phyloP scores from a whole-genome alignment of 1,139 yeast species.

The Candida buenavistaensis region DNA sequence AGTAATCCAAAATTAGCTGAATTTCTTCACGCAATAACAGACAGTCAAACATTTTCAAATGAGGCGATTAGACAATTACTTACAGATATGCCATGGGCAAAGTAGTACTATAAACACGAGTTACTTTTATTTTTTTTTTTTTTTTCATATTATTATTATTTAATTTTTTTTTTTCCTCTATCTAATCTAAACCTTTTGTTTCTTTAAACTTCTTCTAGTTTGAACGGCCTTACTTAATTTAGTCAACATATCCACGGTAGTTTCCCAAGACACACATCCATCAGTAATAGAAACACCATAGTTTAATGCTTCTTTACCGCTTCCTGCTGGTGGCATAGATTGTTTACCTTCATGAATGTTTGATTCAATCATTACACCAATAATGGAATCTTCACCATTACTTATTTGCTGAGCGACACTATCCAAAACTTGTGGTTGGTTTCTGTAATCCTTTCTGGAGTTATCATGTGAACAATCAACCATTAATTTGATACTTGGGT shows the following conservation, averaged over 20 bases:
- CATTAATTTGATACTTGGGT: slow-evolving; percentile 75
- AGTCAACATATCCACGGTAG: slow-evolving; percentile 71
- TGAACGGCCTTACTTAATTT: slow-evolving; percentile 77
- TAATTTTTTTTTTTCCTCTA: neutral
- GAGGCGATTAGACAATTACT: slow-evolving; percentile 16
- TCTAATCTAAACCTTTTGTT: slow-evolving; percentile 10
- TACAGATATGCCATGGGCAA: slow-evolving; percentile 12
- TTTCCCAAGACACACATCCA: slow-evolving; percentile 91
- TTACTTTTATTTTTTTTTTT: slow-evolving; percentile 1
- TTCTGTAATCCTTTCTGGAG: slow-evolving; percentile 83
- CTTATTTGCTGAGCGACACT: slow-evolving; percentile 75
- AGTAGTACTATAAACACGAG: neutral
- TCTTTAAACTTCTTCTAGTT: slow-evolving; percentile 57
- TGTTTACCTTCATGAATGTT: slow-evolving; percentile 91
- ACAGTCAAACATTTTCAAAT: slow-evolving; percentile 7
- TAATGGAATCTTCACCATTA: slow-evolving; percentile 73
- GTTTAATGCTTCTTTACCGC: slow-evolving; percentile 69
- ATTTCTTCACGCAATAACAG: slow-evolving; percentile 21
- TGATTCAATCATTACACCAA: slow-evolving; percentile 97
- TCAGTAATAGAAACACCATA: slow-evolving; percentile 96
- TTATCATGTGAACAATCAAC: slow-evolving; percentile 98
- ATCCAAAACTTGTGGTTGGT: slow-evolving; percentile 91
- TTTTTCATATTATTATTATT: slow-evolving; percentile 3
- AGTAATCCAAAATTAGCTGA: slow-evolving; percentile 25
- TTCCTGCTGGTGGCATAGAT: slow-evolving; percentile 66